Evolutionary conservation across 2,329 filamentous ascomycete species (phyloP), one percentile per base, ranked within the genome.

Genomic region (Diaporthe batatas): DNA sequence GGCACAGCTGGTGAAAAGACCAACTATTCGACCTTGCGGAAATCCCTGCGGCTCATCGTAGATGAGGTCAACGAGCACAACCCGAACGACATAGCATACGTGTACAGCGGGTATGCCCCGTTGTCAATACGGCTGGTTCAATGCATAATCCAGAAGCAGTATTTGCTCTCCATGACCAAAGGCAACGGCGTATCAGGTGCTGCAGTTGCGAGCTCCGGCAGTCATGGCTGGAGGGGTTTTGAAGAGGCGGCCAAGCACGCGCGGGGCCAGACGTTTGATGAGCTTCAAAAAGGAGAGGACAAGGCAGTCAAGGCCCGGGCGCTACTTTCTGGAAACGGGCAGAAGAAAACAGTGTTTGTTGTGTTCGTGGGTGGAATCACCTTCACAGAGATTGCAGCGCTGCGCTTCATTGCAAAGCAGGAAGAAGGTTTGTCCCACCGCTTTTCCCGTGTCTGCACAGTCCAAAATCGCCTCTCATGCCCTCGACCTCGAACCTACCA

Each of bases 281-380:
- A 98, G 78, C 87, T 93, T 54, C 96, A 99, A 80, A 96, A 94
- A 78, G 95, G 95, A 2, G 94, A 97, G 79, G 95, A 98, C 79
- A 97, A 96, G 81, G 95, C 95, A 1, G 91, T 96, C 42, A 95
- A 96, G 78, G 96, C 96, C 21, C 88, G 95, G 72, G 92, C 94
- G 74, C 89, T 97, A 34, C 85, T 99, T 51, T 94, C 94, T 59
- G 94, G 95, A 0, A 91, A 86, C 64, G 89, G 89, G 21, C 90
- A 90, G 67, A 91, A 91, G 81, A 97, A 98, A 85, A 96, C 93
- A 0, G 92, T 97, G 0, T 94, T 98, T 79, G 92, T 99, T n/a
- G 97, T 98, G 77, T 98, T 98, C 83, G 85, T 99, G 23, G 96
- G 96, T n/a, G 97, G 96, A 2, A 93, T 99, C 71, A 98, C 95